Percentiles rank a stretch among this genome's conserved stretches.
These are phyloP conservation scores for Colletotrichum acutatum DNA, from an alignment of 2,329 filamentous ascomycete genomes.

Conservation along the genomic window DNA sequence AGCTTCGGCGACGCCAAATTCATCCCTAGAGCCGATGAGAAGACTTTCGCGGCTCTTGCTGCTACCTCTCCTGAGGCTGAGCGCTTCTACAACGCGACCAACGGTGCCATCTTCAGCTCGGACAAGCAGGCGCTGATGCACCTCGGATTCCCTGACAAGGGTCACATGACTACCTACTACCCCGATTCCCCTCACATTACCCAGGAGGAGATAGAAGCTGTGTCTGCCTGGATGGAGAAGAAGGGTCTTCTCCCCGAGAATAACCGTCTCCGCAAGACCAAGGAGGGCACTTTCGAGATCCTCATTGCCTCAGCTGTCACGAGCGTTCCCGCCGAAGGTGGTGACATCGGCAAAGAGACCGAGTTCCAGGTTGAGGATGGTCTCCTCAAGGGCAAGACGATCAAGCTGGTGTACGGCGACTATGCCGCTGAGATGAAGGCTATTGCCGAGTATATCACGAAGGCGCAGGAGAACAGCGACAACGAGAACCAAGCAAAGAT, in stretches of 20 bases:
- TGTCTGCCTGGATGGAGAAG: slow-evolving; percentile 78
- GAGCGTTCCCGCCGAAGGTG: slow-evolving; percentile 68
- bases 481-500: slow-evolving; percentile 81
- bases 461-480: slow-evolving; percentile 74
- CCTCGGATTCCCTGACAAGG: slow-evolving; percentile 78
- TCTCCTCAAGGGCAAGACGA: slow-evolving; percentile 71
- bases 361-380: slow-evolving; percentile 70
- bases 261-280: slow-evolving; percentile 76
- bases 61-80: slow-evolving; percentile 69
- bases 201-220: slow-evolving; percentile 77
- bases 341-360: slow-evolving; percentile 75
- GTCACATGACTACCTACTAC: slow-evolving; percentile 86
- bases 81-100: slow-evolving; percentile 74
- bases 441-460: slow-evolving; percentile 74
- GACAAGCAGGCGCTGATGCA: slow-evolving; percentile 75
- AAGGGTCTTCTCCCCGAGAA: slow-evolving; percentile 81
- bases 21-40: slow-evolving; percentile 75
- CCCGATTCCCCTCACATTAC: slow-evolving; percentile 80
- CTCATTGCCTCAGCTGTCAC: slow-evolving; percentile 77
- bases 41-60: slow-evolving; percentile 73
- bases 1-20: slow-evolving; percentile 89
- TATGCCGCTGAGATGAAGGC: slow-evolving; percentile 76
- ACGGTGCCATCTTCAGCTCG: slow-evolving; percentile 78
- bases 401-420: slow-evolving; percentile 81
- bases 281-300: slow-evolving; percentile 74